Base-by-base conservation (phyloP, 352 stramenopile species). In the Phytophthora citrophthora region DNA sequence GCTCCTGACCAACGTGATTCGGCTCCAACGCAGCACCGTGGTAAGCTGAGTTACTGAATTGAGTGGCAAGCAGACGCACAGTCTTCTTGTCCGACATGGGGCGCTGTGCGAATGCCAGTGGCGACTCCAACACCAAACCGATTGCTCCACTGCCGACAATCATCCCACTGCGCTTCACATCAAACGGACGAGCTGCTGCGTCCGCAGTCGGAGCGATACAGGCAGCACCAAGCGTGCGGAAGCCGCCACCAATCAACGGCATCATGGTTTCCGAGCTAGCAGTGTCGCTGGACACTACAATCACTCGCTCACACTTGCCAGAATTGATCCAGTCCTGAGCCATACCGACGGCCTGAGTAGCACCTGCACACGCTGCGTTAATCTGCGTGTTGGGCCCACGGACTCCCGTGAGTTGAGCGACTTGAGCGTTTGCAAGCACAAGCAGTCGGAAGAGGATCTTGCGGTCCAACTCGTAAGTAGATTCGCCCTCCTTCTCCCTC, bases 371-470 rank as follows among this genome's bases (percentile, higher is more conserved):
- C 7, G 97, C 96, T 2, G 95, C 95, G 76, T 99, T 99, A 5
- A 94, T 94, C 66, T 99, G 97, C 34, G 95, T 98, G 69, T 99
- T 99, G 1, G 96, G 96, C 18, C 97, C 97, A 46, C 87, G 79
- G 31, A 94, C 97, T 43, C 95, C 95, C 9, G 89, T 95, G 53
- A 99, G 82, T 74, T 99, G 97, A 16, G 97, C 97, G 36, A 99
- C 74, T 71, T 99, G 97, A 44, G 97, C 90, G 72, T 99, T 99
- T 4, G 94, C 97, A 1, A 98, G 79, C 12, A 98, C 93, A 4
- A 99, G 74, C 6, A 99, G 81, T 9, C 94, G 91, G 76, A 99
- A 99, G 9, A 99, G 86, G 51, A 99, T 97, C 76, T 99, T 99
- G 13, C 95, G 87, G 68, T 99, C 97, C 68, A 98, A 97, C 58